Evolutionary conservation across 371 early-diverging fungal genomes (phyloP).

Genomic region (Cokeromyces recurvatus): DNA sequence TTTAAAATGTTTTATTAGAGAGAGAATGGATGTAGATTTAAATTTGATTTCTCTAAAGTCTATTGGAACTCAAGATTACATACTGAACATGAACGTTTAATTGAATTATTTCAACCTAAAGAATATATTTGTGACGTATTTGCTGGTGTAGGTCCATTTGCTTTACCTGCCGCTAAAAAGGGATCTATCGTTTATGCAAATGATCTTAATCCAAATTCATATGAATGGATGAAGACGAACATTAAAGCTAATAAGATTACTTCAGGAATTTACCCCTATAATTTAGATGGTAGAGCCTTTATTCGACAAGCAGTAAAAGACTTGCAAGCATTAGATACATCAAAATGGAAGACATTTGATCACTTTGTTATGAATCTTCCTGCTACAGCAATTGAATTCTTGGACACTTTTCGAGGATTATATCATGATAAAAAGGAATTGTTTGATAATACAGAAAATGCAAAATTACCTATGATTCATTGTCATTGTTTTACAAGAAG

Average conservation of each 20-base stretch:
- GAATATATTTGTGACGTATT: constrained; percentile 94
- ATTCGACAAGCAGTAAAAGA: constrained; percentile 67
- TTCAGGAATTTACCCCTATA: constrained; percentile 68
- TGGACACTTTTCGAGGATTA: constrained; percentile 77
- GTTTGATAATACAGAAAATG: constrained; percentile 21
- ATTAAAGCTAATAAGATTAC: constrained; percentile 71
- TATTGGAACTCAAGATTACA: constrained; percentile 99
- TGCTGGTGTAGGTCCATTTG: constrained; percentile 99
- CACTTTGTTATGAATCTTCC: constrained; percentile 99
- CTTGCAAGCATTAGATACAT: constrained; percentile 14
- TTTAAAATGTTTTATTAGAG: constrained; percentile 42
- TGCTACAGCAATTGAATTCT: constrained; percentile 92
- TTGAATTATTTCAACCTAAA: constrained; percentile 66
- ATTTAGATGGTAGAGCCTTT: constrained; percentile 92
- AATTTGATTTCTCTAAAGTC: constrained; percentile 95
- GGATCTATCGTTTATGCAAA: constrained; percentile 92
- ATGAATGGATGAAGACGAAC: constrained; percentile 78
- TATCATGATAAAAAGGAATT: constrained; percentile 45
- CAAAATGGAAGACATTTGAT: constrained; percentile 60
- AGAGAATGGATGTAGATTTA: constrained; percentile 89
- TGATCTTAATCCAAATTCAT: constrained; percentile 95
- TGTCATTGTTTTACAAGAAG: constrained; percentile 92
- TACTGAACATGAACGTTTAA: constrained; percentile 91
- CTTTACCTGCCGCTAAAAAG: constrained; percentile 90
- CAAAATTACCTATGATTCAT: constrained; percentile 81